These are phyloP conservation scores for Phytophthora pseudosyringae DNA, from an alignment of 352 stramenopile species.

Conservation along the genomic window DNA sequence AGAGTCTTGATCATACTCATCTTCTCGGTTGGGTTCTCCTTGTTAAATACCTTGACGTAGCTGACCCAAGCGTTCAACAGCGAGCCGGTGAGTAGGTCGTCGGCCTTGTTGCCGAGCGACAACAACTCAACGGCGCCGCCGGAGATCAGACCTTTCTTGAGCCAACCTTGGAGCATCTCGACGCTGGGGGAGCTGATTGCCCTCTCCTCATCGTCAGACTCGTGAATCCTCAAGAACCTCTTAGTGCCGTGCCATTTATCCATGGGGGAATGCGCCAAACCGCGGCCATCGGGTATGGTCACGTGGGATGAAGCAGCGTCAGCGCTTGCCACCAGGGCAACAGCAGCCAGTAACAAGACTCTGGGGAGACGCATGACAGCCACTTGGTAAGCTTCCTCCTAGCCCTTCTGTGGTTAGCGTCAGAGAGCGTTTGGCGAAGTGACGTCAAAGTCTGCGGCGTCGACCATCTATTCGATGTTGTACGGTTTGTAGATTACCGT, in stretches of 20 bases:
- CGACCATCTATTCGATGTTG: slow-evolving; percentile 2
- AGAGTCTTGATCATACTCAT: slow-evolving; percentile 8
- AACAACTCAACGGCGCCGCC: slow-evolving; percentile 3
- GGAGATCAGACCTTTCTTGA: slow-evolving; percentile 11
- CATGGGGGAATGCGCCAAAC: neutral
- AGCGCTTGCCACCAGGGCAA: neutral
- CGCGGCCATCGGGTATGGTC: neutral
- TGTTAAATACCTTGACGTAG: slow-evolving; percentile 21
- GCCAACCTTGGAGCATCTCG: slow-evolving; percentile 5
- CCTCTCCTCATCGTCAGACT: slow-evolving; percentile 9
- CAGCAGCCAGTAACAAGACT: neutral
- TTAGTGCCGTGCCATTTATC: slow-evolving; percentile 1
- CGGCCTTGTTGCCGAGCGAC: slow-evolving; percentile 6
- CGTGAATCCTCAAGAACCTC: slow-evolving; percentile 1
- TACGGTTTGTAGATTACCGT: neutral
- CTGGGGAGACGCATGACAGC: neutral
- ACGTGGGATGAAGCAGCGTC: neutral
- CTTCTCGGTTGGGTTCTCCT: slow-evolving; percentile 9
- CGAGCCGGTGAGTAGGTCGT: slow-evolving; percentile 8
- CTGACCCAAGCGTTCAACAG: slow-evolving; percentile 12
- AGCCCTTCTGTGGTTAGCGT: neutral
- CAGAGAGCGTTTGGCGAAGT: neutral
- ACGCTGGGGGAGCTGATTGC: slow-evolving; percentile 5
- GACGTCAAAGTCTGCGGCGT: neutral
- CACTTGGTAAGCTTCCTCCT: neutral